Evolutionary conservation across 169 alveolate species (phyloP).

Genomic region (Cystoisospora suis): DNA sequence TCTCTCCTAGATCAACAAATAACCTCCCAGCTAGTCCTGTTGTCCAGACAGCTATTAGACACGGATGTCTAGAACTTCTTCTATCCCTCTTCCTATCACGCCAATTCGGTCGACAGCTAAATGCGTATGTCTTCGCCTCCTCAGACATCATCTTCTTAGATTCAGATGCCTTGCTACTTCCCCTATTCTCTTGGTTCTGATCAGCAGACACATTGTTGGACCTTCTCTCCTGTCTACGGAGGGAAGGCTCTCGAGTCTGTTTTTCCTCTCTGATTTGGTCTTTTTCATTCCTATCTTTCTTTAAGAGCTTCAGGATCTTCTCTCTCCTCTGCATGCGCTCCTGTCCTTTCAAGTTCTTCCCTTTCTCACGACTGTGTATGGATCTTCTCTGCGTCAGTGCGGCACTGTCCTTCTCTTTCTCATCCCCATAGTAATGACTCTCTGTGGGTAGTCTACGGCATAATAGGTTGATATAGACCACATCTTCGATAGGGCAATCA

Average conservation of each 20-base stretch:
- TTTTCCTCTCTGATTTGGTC: slow-evolving; percentile 2
- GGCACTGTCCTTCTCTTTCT: neutral
- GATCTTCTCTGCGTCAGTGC: too few species aligned
- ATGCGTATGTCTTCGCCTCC: too few species aligned
- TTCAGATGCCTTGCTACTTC: neutral
- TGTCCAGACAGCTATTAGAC: slow-evolving; percentile 53
- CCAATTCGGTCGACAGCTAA: neutral
- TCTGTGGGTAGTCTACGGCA: slow-evolving; percentile 39
- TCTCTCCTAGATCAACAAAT: slow-evolving; percentile 54
- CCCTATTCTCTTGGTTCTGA: neutral
- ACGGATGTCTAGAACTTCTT: neutral
- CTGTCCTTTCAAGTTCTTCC: neutral
- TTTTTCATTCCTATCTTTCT: neutral
- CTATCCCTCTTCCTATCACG: neutral
- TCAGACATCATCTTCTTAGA: too few species aligned
- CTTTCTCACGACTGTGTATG: neutral
- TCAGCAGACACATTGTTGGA: neutral
- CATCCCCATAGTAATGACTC: slow-evolving; percentile 6
- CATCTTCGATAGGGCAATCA: slow-evolving; percentile 53
- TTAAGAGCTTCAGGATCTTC: too few species aligned
- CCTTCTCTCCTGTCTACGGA: neutral
- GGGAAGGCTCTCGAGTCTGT: neutral
- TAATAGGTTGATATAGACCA: neutral
- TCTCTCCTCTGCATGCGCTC: too few species aligned
- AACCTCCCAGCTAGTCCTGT: slow-evolving; percentile 59